Evolutionary conservation across 352 stramenopile species (phyloP).

Genomic region (Pythium aquatile): DNA sequence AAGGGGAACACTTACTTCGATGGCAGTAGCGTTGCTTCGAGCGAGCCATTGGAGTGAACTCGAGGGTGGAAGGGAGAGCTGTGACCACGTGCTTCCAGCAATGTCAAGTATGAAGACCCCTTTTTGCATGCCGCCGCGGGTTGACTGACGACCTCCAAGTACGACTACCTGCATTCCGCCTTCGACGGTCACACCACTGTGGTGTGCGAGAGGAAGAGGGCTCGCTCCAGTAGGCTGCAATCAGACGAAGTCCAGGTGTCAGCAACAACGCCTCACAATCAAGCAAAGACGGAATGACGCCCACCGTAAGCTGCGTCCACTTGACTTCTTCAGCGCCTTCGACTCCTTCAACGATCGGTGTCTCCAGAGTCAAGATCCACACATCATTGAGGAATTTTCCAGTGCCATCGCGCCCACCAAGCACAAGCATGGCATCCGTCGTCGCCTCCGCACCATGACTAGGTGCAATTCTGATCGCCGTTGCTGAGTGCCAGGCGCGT

Average conservation of each 20-base stretch:
- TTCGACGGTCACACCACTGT: conserved; percentile 39
- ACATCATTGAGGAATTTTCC: conserved; percentile 41
- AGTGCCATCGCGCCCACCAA: conserved; percentile 42
- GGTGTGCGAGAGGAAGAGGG: conserved; percentile 49
- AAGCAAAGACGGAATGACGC: neutral
- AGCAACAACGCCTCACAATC: neutral
- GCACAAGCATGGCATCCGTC: conserved; percentile 39
- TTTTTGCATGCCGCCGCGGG: conserved; percentile 29
- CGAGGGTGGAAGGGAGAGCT: conserved; percentile 1
- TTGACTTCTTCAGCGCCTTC: conserved; percentile 18
- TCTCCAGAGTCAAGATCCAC: conserved; percentile 41
- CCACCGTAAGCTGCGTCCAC: conserved; percentile 44
- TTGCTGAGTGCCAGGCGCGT: conserved; percentile 50
- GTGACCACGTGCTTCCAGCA: conserved; percentile 42
- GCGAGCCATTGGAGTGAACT: conserved; percentile 17
- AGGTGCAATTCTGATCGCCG: conserved; percentile 17
- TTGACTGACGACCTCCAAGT: conserved; percentile 37
- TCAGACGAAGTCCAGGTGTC: neutral
- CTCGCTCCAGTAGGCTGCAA: conserved; percentile 45
- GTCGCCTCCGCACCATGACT: conserved; percentile 1
- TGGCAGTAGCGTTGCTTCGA: conserved; percentile 11
- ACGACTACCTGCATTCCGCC: conserved; percentile 45
- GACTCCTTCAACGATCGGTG: neutral
- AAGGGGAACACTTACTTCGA: conserved; percentile 23
- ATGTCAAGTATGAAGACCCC: conserved; percentile 55